phyloP scores from a whole-genome alignment of 495 filamentous ascomycete genomes.

The Antarctomyces pellizariae region DNA sequence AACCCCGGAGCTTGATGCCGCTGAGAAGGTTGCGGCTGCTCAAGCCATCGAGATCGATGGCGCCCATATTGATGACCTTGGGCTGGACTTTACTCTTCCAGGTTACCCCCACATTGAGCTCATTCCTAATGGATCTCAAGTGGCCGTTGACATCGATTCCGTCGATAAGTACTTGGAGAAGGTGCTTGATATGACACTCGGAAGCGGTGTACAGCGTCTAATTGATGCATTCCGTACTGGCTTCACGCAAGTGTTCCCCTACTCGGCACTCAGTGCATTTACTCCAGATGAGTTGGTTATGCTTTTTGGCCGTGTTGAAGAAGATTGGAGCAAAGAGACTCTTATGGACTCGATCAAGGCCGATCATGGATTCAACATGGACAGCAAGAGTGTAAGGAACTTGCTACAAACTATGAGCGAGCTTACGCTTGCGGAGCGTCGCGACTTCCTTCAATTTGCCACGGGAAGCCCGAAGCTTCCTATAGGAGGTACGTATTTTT shows the following conservation, averaged over 20 bases:
- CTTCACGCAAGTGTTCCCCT: constrained; percentile 94
- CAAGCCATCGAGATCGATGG: constrained; percentile 48
- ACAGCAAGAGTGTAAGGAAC: constrained; percentile 90
- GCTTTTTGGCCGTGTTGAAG: constrained; percentile 82
- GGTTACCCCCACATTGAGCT: constrained; percentile 85
- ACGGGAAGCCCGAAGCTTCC: constrained; percentile 97
- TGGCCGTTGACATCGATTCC: constrained; percentile 65
- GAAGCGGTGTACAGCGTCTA: constrained; percentile 65
- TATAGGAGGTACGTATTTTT: constrained; percentile 65
- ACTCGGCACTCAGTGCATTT: constrained; percentile 76
- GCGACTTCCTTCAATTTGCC: constrained; percentile 94
- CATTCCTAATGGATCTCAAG: constrained; percentile 44
- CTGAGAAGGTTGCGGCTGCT: constrained; percentile 45
- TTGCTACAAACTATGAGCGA: constrained; percentile 92
- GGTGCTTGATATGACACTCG: constrained; percentile 80
- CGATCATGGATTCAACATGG: constrained; percentile 99
- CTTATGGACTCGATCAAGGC: constrained; percentile 97
- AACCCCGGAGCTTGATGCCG: constrained; percentile 32
- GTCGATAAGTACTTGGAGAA: constrained; percentile 69
- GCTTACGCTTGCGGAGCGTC: constrained; percentile 44
- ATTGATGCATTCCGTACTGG: constrained; percentile 78
- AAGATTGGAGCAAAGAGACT: constrained; percentile 95
- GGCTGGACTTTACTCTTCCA: constrained; percentile 82
- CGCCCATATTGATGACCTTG: constrained; percentile 60
- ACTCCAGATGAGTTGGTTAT: constrained; percentile 93